Evolutionary conservation across 345 rosid genomes (phyloP), one percentile per base, ranked within the genome.

Genomic region (Cardamine resedifolia): DNA sequence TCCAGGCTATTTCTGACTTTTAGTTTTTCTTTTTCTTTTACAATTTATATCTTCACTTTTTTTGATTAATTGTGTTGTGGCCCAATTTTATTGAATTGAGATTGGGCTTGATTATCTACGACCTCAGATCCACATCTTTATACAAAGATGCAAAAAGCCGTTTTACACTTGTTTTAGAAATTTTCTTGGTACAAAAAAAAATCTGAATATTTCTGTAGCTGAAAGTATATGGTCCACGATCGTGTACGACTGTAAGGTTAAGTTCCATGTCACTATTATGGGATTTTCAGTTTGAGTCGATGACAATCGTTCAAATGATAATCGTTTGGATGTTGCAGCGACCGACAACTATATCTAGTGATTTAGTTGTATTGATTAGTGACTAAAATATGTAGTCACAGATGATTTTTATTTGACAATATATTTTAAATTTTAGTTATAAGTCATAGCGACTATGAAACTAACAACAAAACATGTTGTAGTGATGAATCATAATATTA

Each of bases 51-150:
- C 52, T 51, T 27, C 0, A n/a, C 1, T 9, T 51, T 19, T 50
- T 18, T 14, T 49, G 8, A 26, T 65, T 57, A 38, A 4, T 57
- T 27, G 48, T 39, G 23, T 57, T 27, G 48, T 39, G 23, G 53
- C 53, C 78, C 72, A 49, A 58, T 10, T 14, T 19, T 7, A 8
- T 36, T n/a, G n/a, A 18, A 23, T 6, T 7, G 11, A 49, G 7
- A 34, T 20, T 70, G 74, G 68, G 60, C 74, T 50, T 47, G 16
- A 18, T 10, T 38, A 18, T 11, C 24, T 36, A 50, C 11, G 8
- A 41, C 28, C 3, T 39, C 45, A 39, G 45, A 11, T 4, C 43
- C 43, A 38, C 4, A 10, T 38, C 15, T 38, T 38, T 38, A 36
- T 36, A 51, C 8, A 51, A 24, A 23, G 9, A 23, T 23, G 7